A percentile compares a stretch with the other conserved stretches of the same genome.
These are phyloP conservation scores for Nannizzia gypsea DNA, from an alignment of 2,329 filamentous ascomycete species.

Conservation along the genomic window DNA sequence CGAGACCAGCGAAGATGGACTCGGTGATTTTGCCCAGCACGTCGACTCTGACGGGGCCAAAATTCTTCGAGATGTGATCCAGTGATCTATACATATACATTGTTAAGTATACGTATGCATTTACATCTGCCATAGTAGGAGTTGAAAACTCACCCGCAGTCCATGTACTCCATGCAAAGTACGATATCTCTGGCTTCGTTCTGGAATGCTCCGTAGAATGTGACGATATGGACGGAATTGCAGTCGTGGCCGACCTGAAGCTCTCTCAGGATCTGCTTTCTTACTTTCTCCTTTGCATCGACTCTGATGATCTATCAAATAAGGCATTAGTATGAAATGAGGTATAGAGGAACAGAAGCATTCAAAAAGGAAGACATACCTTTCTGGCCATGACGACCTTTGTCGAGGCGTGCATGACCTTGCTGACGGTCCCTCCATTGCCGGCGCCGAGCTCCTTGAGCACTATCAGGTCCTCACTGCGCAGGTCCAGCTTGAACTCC, in stretches of 20 bases:
- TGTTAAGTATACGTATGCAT: slow-evolving; percentile 12
- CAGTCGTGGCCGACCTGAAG: slow-evolving; percentile 98
- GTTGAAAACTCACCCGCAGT: slow-evolving; percentile 82
- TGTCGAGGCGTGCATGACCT: slow-evolving; percentile 87
- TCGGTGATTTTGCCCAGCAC: slow-evolving; percentile 96
- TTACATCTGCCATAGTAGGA: slow-evolving; percentile 6
- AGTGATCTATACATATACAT: slow-evolving; percentile 58
- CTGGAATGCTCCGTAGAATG: slow-evolving; percentile 93
- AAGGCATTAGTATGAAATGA: not conserved
- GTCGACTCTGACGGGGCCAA: slow-evolving; percentile 89
- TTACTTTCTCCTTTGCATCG: slow-evolving; percentile 92
- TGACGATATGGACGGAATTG: slow-evolving; percentile 93
- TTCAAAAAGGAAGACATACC: slow-evolving; percentile 41
- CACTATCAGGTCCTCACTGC: slow-evolving; percentile 82
- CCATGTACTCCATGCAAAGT: slow-evolving; percentile 99
- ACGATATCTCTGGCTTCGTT: slow-evolving; percentile 96
- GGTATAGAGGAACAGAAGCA: not conserved
- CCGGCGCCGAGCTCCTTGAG: slow-evolving; percentile 90
- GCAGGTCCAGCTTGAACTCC: slow-evolving; percentile 87
- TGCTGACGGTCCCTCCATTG: slow-evolving; percentile 96
- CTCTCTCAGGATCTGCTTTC: slow-evolving; percentile 92
- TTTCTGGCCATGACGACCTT: slow-evolving; percentile 97
- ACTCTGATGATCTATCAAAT: slow-evolving; percentile 75
- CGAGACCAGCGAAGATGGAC: slow-evolving; percentile 81
- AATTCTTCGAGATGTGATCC: slow-evolving; percentile 85